Evolutionary conservation across 176 grass and related monocot genomes (phyloP), one percentile per base, ranked within the genome.

Genomic region (Triticum dicoccoides): DNA sequence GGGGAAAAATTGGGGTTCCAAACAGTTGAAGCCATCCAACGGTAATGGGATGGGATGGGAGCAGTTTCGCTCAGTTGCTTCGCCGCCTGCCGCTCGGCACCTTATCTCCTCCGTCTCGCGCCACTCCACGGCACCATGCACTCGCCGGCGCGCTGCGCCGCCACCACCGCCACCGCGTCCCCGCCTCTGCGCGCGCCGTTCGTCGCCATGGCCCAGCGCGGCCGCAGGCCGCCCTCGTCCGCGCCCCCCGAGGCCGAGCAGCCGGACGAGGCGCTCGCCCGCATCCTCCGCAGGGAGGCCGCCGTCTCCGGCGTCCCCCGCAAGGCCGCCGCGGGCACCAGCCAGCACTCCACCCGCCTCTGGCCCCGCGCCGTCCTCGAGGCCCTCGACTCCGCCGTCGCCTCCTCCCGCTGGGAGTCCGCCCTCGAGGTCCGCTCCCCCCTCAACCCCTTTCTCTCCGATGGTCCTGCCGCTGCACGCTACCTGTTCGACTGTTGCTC

Each of bases 351-450:
- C 69, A 82, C 86, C 25, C 17, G 84, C 61, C 86, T 98, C 45
- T 96, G 84, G 88, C 96, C 94, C 20, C 90, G 88, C 64, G 86
- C 97, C 59, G 92, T 98, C 71, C 87, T 98, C 45, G 86, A 98
- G 86, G 94, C 90, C 45, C 92, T 98, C 56, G 94, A 92, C 49
- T 84, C 90, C 65, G 84, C 96, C 61, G 68, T 96, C 38, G 80
- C 82, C 25, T 78, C 77, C 82, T 20, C 78, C 79, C 77, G 62
- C 66, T 94, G 94, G 97, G 93, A 94, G 51, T 85, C 92, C 20
- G 90, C 97, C 37, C 90, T 98, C 37, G 85, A 96, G 93, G 96
- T 98, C 10, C 78, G 6, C 38, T 32, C 24, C 41, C 3, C 44
- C 27, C 12, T 49, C 45, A 49, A 41, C 44, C 29, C 0, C 21